Evolutionary conservation across 768 basidiomycete genomes (phyloP), one percentile per base, ranked within the genome.

Genomic region (Amylocystis lapponica): DNA sequence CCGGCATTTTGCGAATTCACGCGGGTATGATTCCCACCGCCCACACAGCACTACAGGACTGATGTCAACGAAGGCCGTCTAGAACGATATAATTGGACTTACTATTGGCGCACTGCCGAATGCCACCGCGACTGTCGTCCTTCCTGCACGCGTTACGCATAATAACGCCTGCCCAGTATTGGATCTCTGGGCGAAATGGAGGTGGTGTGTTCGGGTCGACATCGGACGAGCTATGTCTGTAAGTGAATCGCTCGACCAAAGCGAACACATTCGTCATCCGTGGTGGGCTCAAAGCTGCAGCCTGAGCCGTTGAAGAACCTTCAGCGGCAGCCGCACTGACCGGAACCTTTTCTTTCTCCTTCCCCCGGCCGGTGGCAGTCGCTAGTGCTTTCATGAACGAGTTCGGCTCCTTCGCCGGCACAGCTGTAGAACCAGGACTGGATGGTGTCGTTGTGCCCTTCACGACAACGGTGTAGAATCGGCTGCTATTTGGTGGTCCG

Each of bases 151-250:
- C 96, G 62, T 99, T 99, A 40, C 96, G 77, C 96, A 98, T 99
- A 57, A 98, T 96, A n/a, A 97, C 95, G 3, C 93, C 92, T 0
- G 95, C 96, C 96, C 96, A 98, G 56, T 97, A 96, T 64, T 96
- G 91, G 19, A 99, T 95, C 61, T 98, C 95, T 9, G 75, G 70
- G 0, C 93, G 91, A 6, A 93, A 66, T 36, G 79, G 72, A 3
- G 85, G 83, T 4, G 66, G 82, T 0, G 81, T 78, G 41, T 79
- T 79, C 41, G 83, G 67, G 49, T 83, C 80, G 16, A 75, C 76
- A 57, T 94, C 92, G 1, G 81, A 77, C 9, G 87, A 80, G 40
- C 86, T 87, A 0, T 94, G 91, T 40, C 92, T 80, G 71, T 92
- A 96, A 0, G 95, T 99, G 67, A 96, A 99, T 25, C 93, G 70